phyloP scores from a whole-genome alignment of 2,329 filamentous ascomycete species.

The Verruconis gallopava region DNA sequence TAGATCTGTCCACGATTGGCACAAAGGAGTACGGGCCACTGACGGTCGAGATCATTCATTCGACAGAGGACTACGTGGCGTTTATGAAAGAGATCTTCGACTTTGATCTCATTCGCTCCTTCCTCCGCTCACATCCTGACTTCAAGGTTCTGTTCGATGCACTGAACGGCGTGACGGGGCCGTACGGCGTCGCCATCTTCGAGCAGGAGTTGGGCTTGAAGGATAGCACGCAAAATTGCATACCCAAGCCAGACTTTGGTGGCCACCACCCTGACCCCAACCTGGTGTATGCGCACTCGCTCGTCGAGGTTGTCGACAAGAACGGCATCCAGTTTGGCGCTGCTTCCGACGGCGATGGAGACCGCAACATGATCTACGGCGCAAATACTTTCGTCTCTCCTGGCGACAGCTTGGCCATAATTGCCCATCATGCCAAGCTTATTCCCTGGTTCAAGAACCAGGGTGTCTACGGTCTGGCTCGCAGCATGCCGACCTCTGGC shows the following conservation, averaged over 20 bases:
- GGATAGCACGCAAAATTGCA: conserved; percentile 77
- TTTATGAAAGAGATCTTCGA: conserved; percentile 99
- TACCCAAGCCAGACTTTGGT: conserved; percentile 86
- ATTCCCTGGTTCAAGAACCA: conserved; percentile 99
- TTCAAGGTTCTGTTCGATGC: conserved; percentile 98
- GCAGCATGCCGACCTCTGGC: conserved; percentile 94
- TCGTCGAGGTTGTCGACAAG: conserved; percentile 88
- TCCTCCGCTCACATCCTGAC: conserved; percentile 73
- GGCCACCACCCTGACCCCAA: conserved; percentile 97
- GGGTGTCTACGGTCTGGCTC: conserved; percentile 86
- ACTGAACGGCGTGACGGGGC: conserved; percentile 86
- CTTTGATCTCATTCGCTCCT: conserved; percentile 88
- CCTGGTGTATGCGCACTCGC: conserved; percentile 87
- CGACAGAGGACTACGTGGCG: conserved; percentile 76
- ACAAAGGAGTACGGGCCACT: conserved; percentile 71
- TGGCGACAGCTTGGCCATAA: conserved; percentile 94
- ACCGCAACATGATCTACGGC: conserved; percentile 99
- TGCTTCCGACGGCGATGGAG: conserved; percentile 90
- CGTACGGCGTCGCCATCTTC: conserved; percentile 91
- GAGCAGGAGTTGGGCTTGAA: conserved; percentile 81
- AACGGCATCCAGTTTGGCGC: conserved; percentile 89
- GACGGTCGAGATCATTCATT: conserved; percentile 92
- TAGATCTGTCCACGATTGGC: conserved; percentile 75
- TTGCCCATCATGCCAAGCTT: conserved; percentile 87
- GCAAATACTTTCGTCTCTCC: conserved; percentile 93